phyloP scores from a whole-genome alignment of 2,329 filamentous ascomycete species.

The Diatrype stigma region DNA sequence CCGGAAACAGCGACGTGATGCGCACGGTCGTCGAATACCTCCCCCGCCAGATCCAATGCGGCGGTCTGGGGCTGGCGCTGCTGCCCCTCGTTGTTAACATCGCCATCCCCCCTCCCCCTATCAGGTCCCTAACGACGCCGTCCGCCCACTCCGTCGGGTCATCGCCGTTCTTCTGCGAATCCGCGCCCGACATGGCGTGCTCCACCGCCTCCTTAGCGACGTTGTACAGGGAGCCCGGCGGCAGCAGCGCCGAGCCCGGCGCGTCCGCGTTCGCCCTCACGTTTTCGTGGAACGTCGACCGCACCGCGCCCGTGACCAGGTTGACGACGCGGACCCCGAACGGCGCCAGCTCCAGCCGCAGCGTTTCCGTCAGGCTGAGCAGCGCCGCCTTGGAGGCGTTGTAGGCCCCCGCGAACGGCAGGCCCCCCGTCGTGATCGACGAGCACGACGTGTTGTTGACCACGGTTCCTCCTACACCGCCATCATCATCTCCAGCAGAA shows the following conservation, averaged over 20 bases:
- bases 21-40: neutral
- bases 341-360: constrained; percentile 11
- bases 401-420: constrained; percentile 2
- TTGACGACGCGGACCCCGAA: constrained; percentile 11
- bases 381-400: constrained; percentile 8
- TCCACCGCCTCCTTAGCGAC: constrained; percentile 3
- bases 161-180: neutral
- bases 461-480: neutral
- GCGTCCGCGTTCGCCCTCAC: too few species aligned
- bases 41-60: neutral
- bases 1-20: neutral
- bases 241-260: neutral
- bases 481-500: too few species aligned
- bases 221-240: constrained; percentile 4
- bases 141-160: neutral
- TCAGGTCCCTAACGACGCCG: constrained; percentile 1
- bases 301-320: constrained; percentile 1
- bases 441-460: neutral
- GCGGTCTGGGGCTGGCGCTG: neutral
- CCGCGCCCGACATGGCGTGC: neutral
- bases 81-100: too few species aligned
- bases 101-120: too few species aligned
- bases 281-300: constrained; percentile 3
- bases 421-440: neutral
- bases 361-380: constrained; percentile 2